Base-by-base conservation (phyloP, 2,329 filamentous ascomycete genomes). In the Cephalotrichum gorgonifer region DNA sequence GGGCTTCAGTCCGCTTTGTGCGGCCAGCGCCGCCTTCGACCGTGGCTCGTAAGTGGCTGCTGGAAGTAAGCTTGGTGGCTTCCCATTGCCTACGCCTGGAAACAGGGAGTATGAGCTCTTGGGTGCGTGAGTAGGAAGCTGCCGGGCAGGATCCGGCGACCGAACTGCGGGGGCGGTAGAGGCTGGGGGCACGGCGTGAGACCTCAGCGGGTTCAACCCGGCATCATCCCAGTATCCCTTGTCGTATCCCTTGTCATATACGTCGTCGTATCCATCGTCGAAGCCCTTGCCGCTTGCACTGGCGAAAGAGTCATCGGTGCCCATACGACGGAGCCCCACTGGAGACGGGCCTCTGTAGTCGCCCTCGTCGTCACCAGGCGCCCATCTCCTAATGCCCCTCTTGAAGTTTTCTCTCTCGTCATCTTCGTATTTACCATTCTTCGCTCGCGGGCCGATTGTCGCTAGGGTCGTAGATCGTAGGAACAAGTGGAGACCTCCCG, bases 401-500 rank as follows among this genome's bases (percentile, higher is more conserved):
- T 67, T 67, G 17, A 64, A 56, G 52, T 65, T 63, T 49, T 66
- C 73, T 57, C 62, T 69, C 57, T 70, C 72, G 54, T 68, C 71
- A 59, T 73, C 73, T 9, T 33, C 44, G 44, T 47, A 33, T n/a
- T 47, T 50, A 5, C 44, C 30, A 55, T 60, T 56, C 64, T 70
- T 71, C 62, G 71, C 67, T 44, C 68, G 67, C 55, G 69, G 66
- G 49, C 63, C 73, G 46, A 81, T 78, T 25, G 76, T 76, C 12
- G 75, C 72, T 12, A 75, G 70, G 14, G 74, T 77, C 54, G 79
- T 83, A 3, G 81, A 79, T 54, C 83, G 76, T 45, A 87, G 69
- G 56, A 85, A 83, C 8, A 86, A 66, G 55, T 86, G 82, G 23
- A 86, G 70, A 15, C 80, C 75, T 4, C 81, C 79, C 15, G 78